Evolutionary conservation across 805 yeast species (phyloP), one percentile per base, ranked within the genome.

Genomic region (Candida suzukii): DNA sequence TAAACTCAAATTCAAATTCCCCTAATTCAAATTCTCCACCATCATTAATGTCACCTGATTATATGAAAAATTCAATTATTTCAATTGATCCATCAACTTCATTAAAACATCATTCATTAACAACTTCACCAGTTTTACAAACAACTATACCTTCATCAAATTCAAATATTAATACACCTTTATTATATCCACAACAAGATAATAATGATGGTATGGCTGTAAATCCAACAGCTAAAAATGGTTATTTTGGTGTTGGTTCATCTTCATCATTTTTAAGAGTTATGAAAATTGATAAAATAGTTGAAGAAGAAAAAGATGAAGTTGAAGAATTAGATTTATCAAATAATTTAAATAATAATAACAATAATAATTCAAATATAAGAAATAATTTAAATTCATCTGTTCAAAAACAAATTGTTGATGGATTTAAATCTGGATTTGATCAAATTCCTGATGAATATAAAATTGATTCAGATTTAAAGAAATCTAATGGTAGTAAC

Each of bases 191-290:
- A n/a, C 17, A 16, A n/a, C 22, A n/a, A 9, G 21, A 42, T 17
- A 45, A 46, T 20, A 46, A 41, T 44, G 85, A 80, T 55, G 84
- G 85, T 11, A 80, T 80, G 85, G 84, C 81, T 0, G 83, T 80
- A 1, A 70, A 74, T 37, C 74, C 78, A 22, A 49, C 54, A 20
- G 40, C 54, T 17, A 61, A 58, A 34, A 72, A 73, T 24, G 87
- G 88, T 0, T 80, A 76, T 53, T 75, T 76, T 48, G 88, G 88
- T 2, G 71, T 73, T 12, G 83, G 79, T 9, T 78, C 88, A 4
- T 68, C 77, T 44, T 71, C 81, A 2, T 74, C 76, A 8, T 61
- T 77, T 17, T 56, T 81, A 34, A 46, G 58, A 39, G 59, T 59
- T 8, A 56, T 59, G 56, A 61, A 57, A 43, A 61, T 61, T 9